Evolutionary conservation across 225 moss, liverwort and hornwort genomes (phyloP).

Genomic region (Sphagnum tenellum): DNA sequence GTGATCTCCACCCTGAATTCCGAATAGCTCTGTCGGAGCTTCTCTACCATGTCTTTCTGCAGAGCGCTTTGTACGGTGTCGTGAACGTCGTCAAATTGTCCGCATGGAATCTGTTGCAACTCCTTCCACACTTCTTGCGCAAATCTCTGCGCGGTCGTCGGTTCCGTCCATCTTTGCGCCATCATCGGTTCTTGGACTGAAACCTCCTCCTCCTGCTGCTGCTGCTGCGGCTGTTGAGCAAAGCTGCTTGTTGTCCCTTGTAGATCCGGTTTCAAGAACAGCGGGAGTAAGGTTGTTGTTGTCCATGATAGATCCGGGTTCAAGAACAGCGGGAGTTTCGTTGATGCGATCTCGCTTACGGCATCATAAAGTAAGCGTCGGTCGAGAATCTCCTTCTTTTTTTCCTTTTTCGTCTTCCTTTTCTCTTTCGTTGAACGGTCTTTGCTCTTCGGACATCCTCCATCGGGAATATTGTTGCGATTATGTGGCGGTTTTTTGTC

Average conservation of each 20-base stretch:
- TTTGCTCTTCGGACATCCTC: constrained; percentile 13
- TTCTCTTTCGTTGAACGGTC: constrained; percentile 2
- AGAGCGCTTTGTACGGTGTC: constrained; percentile 43
- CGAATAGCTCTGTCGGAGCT: constrained; percentile 17
- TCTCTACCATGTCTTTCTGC: constrained; percentile 39
- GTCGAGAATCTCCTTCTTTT: constrained; percentile 40
- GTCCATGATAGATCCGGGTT: constrained; percentile 4
- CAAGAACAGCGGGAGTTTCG: constrained; percentile 35
- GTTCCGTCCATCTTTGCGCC: constrained; percentile 14
- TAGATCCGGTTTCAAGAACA: too few species aligned
- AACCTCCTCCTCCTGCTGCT: constrained; percentile 20
- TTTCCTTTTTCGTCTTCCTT: constrained; percentile 18
- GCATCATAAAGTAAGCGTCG: constrained; percentile 53
- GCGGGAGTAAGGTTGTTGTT: too few species aligned
- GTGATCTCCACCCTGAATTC: constrained; percentile 34
- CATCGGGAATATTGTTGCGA: constrained; percentile 17
- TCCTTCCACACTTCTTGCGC: constrained; percentile 73
- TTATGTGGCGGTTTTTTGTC: neutral
- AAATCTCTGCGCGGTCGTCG: constrained; percentile 33
- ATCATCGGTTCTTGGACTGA: constrained; percentile 10
- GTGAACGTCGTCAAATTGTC: constrained; percentile 35
- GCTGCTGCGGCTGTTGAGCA: constrained; percentile 9
- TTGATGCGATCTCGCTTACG: constrained; percentile 44
- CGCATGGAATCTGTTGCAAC: constrained; percentile 37
- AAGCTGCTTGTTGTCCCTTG: too few species aligned